Evolutionary conservation across 176 grass and related monocot genomes (phyloP).

Genomic region (Aegilops bicornis): DNA sequence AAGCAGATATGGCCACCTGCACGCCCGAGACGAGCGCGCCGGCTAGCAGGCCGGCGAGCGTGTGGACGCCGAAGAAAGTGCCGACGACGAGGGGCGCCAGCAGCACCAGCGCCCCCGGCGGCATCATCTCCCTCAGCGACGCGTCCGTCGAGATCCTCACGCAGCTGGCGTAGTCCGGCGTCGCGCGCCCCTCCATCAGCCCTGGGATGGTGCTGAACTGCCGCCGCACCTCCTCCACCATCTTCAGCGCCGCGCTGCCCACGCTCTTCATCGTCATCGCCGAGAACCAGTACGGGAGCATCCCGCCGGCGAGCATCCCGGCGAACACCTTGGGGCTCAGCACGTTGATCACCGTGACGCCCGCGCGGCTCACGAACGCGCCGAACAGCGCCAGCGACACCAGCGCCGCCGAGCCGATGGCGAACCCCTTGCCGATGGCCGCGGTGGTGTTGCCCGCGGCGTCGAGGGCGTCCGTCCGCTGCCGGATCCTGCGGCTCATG

Average conservation of each 20-base stretch:
- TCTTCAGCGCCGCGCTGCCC: constrained; percentile 63
- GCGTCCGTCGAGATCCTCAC: constrained; percentile 74
- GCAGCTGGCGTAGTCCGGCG: constrained; percentile 67
- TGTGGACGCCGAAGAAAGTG: constrained; percentile 70
- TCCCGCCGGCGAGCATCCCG: constrained; percentile 60
- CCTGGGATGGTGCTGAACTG: constrained; percentile 65
- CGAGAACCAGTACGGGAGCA: constrained; percentile 81
- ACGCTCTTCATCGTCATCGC: constrained; percentile 86
- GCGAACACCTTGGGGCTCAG: constrained; percentile 59
- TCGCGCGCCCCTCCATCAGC: constrained; percentile 57
- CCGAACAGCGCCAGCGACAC: constrained; percentile 62
- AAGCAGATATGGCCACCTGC: constrained; percentile 90
- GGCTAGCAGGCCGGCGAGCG: constrained; percentile 62
- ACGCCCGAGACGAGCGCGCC: constrained; percentile 63
- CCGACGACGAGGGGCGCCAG: constrained; percentile 51
- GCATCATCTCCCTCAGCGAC: constrained; percentile 69
- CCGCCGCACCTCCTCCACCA: constrained; percentile 71
- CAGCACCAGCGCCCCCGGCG: constrained; percentile 62
- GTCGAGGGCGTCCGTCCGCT: constrained; percentile 63
- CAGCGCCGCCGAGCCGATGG: neutral
- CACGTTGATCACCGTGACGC: constrained; percentile 44
- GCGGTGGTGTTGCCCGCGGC: constrained; percentile 71
- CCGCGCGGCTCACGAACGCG: constrained; percentile 67
- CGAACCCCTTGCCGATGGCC: constrained; percentile 53
- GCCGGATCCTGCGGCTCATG: constrained; percentile 53